A percentile compares a stretch with the other conserved stretches of the same genome.
These are phyloP conservation scores for Neofusicoccum parvum DNA, from an alignment of 2,329 filamentous ascomycete genomes.

Conservation along the genomic window DNA sequence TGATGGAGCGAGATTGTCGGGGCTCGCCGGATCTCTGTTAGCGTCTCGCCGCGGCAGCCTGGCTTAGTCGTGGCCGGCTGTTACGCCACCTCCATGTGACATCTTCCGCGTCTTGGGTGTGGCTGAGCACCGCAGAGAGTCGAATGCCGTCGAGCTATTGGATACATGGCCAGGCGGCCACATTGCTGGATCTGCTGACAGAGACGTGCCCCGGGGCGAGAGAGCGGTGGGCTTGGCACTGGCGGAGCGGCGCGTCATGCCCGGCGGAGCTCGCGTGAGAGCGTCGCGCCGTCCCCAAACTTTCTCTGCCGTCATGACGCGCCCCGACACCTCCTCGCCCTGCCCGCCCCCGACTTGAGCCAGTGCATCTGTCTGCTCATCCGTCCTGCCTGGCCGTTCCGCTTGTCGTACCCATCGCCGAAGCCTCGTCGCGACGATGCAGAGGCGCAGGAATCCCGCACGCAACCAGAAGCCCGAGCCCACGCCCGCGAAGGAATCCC, in stretches of 20 bases:
- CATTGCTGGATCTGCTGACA: too few relatives aligned
- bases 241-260: slow-evolving; percentile 2
- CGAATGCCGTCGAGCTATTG: too few relatives aligned
- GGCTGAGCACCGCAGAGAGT: too few relatives aligned
- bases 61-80: slow-evolving; percentile 12
- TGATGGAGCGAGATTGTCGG: slow-evolving; percentile 10
- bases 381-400: not conserved
- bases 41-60: slow-evolving; percentile 2
- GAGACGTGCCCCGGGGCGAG: too few relatives aligned
- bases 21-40: not conserved
- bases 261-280: slow-evolving; percentile 2
- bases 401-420: not conserved
- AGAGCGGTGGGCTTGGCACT: not conserved
- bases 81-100: not conserved
- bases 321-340: not conserved
- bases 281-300: not conserved
- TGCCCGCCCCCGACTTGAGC: not conserved
- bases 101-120: too few relatives aligned
- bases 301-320: slow-evolving; percentile 15
- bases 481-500: slow-evolving; percentile 1
- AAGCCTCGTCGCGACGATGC: slow-evolving; percentile 7
- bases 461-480: slow-evolving; percentile 21
- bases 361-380: not conserved
- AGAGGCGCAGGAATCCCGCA: slow-evolving; percentile 17
- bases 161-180: too few relatives aligned